phyloP scores from a whole-genome alignment of 306 rosid genomes.

The Cotoneaster glaucophyllus region DNA sequence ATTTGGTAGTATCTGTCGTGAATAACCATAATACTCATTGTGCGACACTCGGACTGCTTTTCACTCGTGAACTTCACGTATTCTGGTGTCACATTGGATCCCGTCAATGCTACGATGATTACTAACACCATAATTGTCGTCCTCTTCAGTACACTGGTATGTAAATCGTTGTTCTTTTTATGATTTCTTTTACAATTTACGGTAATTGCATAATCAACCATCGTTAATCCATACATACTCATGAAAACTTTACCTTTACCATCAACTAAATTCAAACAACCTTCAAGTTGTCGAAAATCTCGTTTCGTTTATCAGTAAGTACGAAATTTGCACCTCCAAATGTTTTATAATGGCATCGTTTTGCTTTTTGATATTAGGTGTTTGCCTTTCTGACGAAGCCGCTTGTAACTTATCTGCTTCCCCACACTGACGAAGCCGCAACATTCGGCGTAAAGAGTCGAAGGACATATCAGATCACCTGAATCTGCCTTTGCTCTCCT shows the following conservation, averaged over 20 bases:
- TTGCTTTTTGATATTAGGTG: constrained; percentile 42
- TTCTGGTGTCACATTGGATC: constrained; percentile 75
- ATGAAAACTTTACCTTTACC: no score
- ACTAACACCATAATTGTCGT: constrained; percentile 77
- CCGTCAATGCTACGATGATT: constrained; percentile 66
- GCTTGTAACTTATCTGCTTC: constrained; percentile 54
- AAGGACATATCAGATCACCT: constrained; percentile 35
- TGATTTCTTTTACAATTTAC: no score
- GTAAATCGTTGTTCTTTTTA: no score
- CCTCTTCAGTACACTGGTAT: no score
- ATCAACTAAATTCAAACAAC: no score
- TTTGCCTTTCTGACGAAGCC: constrained; percentile 81
- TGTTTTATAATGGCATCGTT: no score
- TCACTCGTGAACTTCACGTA: constrained; percentile 58
- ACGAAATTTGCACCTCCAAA: no score
- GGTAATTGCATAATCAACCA: no score
- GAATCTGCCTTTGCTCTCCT: constrained; percentile 61
- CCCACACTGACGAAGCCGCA: constrained; percentile 31
- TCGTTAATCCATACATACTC: no score
- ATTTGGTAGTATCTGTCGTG: neutral
- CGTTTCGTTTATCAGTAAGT: no score
- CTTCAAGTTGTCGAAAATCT: no score
- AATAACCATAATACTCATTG: neutral
- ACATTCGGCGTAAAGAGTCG: constrained; percentile 16
- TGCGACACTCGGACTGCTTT: neutral